Evolutionary conservation across 2,329 filamentous ascomycete species (phyloP).

Genomic region (Beauveria varroae): DNA sequence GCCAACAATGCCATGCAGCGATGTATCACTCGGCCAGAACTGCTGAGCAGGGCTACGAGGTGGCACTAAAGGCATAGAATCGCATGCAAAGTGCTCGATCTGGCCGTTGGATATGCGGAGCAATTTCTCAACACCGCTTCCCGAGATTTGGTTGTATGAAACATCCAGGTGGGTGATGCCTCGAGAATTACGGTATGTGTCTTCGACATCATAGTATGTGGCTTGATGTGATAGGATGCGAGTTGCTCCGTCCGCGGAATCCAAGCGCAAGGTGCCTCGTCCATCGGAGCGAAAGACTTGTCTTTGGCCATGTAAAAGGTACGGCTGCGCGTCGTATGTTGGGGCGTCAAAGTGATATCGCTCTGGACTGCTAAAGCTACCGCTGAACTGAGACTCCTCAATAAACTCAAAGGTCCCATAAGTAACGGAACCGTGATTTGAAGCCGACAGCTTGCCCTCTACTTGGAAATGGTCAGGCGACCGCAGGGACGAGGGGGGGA

Average conservation of each 20-base stretch:
- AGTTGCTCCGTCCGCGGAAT: constrained; percentile 22
- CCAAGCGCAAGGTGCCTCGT: constrained; percentile 15
- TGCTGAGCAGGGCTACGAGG: constrained; percentile 7
- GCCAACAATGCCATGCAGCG: constrained; percentile 37
- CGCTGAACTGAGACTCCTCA: constrained; percentile 40
- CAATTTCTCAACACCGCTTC: constrained; percentile 34
- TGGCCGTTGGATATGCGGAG: constrained; percentile 36
- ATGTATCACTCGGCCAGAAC: constrained; percentile 23
- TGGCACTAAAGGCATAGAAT: constrained; percentile 29
- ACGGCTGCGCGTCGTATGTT: constrained; percentile 22
- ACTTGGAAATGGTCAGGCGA: constrained; percentile 31
- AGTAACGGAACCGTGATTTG: constrained; percentile 21
- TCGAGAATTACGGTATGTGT: constrained; percentile 14
- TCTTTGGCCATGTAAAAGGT: constrained; percentile 17
- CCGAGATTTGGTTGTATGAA: constrained; percentile 41
- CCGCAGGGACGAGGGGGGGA: constrained; percentile 26
- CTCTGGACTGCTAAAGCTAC: constrained; percentile 35
- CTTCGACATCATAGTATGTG: constrained; percentile 14
- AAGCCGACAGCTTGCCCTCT: constrained; percentile 37
- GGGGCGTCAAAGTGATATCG: constrained; percentile 44
- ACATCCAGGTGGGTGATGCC: constrained; percentile 48
- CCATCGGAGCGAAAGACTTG: constrained; percentile 27
- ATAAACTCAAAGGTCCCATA: constrained; percentile 38
- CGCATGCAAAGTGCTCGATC: constrained; percentile 46
- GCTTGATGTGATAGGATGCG: constrained; percentile 20